Conservation (phyloP, 140 eudicot genomes). For the Erigeron philadelphicus region DNA sequence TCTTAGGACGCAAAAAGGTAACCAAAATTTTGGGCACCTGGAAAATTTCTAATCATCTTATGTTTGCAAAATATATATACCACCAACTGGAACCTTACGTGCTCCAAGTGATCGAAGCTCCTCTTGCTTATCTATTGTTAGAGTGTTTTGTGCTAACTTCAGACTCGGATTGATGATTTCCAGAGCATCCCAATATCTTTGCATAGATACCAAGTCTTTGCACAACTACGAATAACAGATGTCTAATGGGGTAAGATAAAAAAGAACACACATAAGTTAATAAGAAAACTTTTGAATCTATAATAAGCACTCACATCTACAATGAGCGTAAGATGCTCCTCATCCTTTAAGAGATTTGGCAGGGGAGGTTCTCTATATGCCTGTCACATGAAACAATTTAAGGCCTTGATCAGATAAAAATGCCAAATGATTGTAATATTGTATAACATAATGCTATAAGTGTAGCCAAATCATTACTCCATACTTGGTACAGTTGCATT, state of each 20-base stretch:
- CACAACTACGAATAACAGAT: constrained; percentile 46
- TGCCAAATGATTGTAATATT: constrained; percentile 5
- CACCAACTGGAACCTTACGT: constrained; percentile 43
- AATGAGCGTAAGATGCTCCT: constrained; percentile 49
- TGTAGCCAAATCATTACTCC: background rate
- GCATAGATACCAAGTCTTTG: constrained; percentile 53
- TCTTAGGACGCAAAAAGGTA: background rate
- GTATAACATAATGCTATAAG: background rate
- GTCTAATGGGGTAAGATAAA: background rate
- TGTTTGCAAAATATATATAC: background rate
- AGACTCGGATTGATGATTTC: constrained; percentile 62
- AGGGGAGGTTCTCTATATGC: constrained; percentile 67
- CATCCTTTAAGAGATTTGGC: constrained; percentile 74
- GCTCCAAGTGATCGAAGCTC: constrained; percentile 88
- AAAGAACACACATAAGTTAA: background rate
- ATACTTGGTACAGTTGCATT: background rate
- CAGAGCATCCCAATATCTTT: constrained; percentile 74
- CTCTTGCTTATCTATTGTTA: constrained; percentile 64
- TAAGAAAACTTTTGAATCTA: background rate
- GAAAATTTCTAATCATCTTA: background rate
- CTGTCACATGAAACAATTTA: constrained; percentile 32
- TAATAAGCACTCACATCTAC: constrained; percentile 54
- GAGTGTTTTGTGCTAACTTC: constrained; percentile 52
- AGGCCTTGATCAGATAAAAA: constrained; percentile 11
- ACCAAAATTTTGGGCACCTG: background rate